Evolutionary conservation across 2,329 filamentous ascomycete genomes (phyloP).

Genomic region (Cladosporium phlei): DNA sequence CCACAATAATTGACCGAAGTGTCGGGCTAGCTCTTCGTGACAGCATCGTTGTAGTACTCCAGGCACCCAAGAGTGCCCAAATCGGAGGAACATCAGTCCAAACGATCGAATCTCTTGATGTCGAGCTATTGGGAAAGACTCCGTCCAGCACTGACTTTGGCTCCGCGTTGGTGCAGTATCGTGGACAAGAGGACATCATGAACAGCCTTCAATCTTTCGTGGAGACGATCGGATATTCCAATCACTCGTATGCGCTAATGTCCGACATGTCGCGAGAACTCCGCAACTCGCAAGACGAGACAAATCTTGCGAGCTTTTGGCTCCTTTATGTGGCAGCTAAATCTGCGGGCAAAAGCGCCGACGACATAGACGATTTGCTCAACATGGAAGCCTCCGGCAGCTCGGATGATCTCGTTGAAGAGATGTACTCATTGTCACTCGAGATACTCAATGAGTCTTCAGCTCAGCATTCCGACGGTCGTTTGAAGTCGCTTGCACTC

Average conservation of each 20-base stretch:
- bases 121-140: slow-evolving; percentile 8
- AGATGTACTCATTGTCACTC: slow-evolving; percentile 66
- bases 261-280: slow-evolving; percentile 61
- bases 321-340: slow-evolving; percentile 68
- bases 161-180: slow-evolving; percentile 24
- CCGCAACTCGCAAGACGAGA: slow-evolving; percentile 53
- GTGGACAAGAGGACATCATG: slow-evolving; percentile 26
- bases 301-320: slow-evolving; percentile 72
- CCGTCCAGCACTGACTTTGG: slow-evolving; percentile 18
- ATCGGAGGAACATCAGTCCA: slow-evolving; percentile 9
- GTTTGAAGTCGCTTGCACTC: slow-evolving; percentile 57
- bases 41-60: slow-evolving; percentile 56
- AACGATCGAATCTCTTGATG: slow-evolving; percentile 22
- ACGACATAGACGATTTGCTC: slow-evolving; percentile 63
- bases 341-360: slow-evolving; percentile 47
- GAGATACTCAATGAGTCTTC: slow-evolving; percentile 49
- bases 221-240: slow-evolving; percentile 29
- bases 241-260: slow-evolving; percentile 42
- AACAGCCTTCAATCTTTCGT: slow-evolving; percentile 27
- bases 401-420: slow-evolving; percentile 42
- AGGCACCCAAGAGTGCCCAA: slow-evolving; percentile 17
- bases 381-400: slow-evolving; percentile 39
- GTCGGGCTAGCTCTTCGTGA: slow-evolving; percentile 68
- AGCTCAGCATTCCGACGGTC: slow-evolving; percentile 12
- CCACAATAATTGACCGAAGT: slow-evolving; percentile 61